Evolutionary conservation across 2,329 filamentous ascomycete species (phyloP).

Genomic region (Sarocladiaceae sp.): DNA sequence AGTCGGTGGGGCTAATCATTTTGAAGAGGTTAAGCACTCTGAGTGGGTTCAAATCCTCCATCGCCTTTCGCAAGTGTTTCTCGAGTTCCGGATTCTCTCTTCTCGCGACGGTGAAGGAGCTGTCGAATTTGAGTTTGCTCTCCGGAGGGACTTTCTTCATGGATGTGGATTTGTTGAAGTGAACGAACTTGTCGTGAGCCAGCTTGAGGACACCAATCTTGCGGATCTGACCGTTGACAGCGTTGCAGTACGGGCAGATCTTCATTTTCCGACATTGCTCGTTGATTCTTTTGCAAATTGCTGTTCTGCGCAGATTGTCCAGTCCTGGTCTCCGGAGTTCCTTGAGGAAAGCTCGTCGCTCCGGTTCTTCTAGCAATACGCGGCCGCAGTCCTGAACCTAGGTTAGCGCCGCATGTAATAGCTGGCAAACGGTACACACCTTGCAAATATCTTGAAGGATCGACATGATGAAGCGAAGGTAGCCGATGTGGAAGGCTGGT

Average conservation of each 20-base stretch:
- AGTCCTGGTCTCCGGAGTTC: conserved; percentile 74
- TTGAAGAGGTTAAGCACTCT: conserved; percentile 88
- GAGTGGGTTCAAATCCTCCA: conserved; percentile 89
- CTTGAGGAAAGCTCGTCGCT: conserved; percentile 70
- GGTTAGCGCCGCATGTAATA: not conserved
- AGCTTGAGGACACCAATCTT: conserved; percentile 92
- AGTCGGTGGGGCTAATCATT: conserved; percentile 76
- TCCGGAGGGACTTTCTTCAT: conserved; percentile 75
- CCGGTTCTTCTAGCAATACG: conserved; percentile 74
- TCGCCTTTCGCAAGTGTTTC: conserved; percentile 83
- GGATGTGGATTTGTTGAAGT: conserved; percentile 83
- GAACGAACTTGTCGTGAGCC: conserved; percentile 84
- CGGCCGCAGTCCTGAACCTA: conserved; percentile 62
- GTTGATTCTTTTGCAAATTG: conserved; percentile 81
- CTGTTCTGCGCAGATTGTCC: conserved; percentile 79
- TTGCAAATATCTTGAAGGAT: conserved; percentile 97
- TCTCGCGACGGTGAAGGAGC: conserved; percentile 75
- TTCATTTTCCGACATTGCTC: conserved; percentile 85
- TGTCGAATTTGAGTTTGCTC: conserved; percentile 78
- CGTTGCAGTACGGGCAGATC: conserved; percentile 71
- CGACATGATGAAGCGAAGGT: conserved; percentile 85
- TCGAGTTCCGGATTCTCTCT: conserved; percentile 76
- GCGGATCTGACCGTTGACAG: conserved; percentile 84
- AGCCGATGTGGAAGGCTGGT: conserved; percentile 92
- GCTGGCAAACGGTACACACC: conserved; percentile 21